These are phyloP conservation scores for Basidiobolus meristosporus DNA, from an alignment of 371 early-diverging fungal species.

Conservation along the genomic window DNA sequence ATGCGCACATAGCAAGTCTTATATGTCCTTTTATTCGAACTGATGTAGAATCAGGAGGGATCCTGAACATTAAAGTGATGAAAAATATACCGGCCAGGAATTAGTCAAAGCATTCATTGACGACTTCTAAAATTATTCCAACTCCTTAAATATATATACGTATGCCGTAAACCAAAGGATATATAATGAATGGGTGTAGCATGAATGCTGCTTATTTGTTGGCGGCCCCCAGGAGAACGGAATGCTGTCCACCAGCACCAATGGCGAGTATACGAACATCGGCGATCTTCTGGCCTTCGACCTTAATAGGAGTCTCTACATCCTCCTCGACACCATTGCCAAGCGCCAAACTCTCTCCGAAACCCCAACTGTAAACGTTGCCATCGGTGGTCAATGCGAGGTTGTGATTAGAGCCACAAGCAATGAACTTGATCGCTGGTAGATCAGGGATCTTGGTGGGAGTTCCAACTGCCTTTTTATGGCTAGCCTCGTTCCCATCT, in stretches of 20 bases:
- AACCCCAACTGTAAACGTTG: conserved; percentile 81
- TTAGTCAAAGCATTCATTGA: no score
- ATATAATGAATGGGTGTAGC: no score
- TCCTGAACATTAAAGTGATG: no score
- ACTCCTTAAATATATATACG: no score
- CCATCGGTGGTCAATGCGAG: conserved; percentile 50
- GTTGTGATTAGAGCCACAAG: conserved; percentile 76
- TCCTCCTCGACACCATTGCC: conserved; percentile 62
- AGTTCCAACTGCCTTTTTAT: conserved; percentile 11
- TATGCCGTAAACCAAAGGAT: no score
- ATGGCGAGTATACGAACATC: conserved; percentile 28
- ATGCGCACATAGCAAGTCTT: no score
- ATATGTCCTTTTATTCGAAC: no score
- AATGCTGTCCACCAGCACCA: conserved; percentile 62
- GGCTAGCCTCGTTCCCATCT: conserved; percentile 6
- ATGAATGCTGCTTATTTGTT: no score
- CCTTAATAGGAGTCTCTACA: conserved; percentile 15
- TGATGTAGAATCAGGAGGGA: no score
- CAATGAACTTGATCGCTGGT: conserved; percentile 30
- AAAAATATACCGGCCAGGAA: no score
- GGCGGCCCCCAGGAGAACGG: conserved; percentile 40
- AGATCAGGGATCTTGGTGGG: conserved; percentile 12
- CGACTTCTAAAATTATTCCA: no score
- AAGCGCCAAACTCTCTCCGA: conserved; percentile 50
- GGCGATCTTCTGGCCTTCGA: conserved; percentile 35